These are phyloP conservation scores for Tolypocladium amazonense DNA, from an alignment of 2,329 filamentous ascomycete genomes.

Conservation along the genomic window DNA sequence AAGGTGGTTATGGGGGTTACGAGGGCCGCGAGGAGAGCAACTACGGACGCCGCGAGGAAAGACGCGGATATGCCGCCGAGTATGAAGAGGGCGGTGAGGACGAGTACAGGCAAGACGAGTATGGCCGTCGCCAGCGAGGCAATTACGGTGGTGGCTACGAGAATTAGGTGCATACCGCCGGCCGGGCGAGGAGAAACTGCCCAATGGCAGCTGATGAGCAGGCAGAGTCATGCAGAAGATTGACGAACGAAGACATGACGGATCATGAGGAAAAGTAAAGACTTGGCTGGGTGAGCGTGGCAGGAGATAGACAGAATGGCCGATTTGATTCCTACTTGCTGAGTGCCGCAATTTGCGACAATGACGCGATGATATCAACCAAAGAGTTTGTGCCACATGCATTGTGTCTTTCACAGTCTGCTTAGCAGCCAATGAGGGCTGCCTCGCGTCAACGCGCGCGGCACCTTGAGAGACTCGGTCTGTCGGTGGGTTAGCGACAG, in stretches of 20 bases:
- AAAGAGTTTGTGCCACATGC: neutral
- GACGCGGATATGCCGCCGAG: slow-evolving; percentile 12
- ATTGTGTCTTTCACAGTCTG: neutral
- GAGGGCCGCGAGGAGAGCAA: slow-evolving; percentile 5
- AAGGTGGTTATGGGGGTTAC: slow-evolving; percentile 2
- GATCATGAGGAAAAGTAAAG: neutral
- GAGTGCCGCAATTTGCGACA: neutral
- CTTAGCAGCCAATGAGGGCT: neutral
- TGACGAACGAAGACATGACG: neutral
- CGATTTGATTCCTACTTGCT: neutral
- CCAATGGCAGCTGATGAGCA: neutral
- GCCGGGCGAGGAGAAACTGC: neutral
- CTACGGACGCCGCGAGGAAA: slow-evolving; percentile 5
- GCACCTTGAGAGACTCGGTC: too few species aligned
- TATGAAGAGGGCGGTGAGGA: slow-evolving; percentile 8
- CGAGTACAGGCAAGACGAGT: slow-evolving; percentile 1
- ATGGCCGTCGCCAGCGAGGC: slow-evolving; percentile 13
- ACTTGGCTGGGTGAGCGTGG: neutral
- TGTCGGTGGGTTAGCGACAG: too few species aligned
- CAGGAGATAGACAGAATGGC: neutral
- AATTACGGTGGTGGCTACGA: slow-evolving; percentile 12
- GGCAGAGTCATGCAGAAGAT: neutral
- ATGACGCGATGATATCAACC: neutral
- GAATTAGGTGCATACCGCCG: neutral
- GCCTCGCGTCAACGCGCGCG: neutral